Base-by-base conservation (phyloP, 805 yeast species). In the Saccharomycopsis vini region DNA sequence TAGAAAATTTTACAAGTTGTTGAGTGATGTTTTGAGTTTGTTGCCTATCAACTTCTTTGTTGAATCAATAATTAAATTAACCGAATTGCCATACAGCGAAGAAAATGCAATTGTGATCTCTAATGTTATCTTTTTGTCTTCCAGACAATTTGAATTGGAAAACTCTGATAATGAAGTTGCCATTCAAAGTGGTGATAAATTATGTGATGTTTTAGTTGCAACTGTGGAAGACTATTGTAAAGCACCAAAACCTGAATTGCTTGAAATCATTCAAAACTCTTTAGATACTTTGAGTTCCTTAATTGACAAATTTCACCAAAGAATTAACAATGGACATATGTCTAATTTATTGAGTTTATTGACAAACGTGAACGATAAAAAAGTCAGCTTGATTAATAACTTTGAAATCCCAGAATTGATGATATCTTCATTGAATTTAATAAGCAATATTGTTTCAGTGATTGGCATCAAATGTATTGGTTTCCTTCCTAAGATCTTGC, bases 381-480 rank as follows among this genome's bases (percentile, higher is more conserved):
- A 24, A 15, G 52, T 60, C 39, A 86, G 90, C 22, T 62, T 88
- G 42, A 61, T 69, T 49, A 73, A 69, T 51, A 59, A 56, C 2
- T 39, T 43, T 1, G 52, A 68, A 4, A 67, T 69, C 43, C 73
- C 79, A 10, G 94, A 83, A 52, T 62, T 85, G 5, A 67, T 79
- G 24, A 74, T 92, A 29, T 74, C 95, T 0, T 75, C 95, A 1
- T 68, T 87, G 46, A 75, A 80, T 52, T 78, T 81, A 46, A 73
- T 86, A 49, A 77, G 85, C 45, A 77, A 79, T 52, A 64, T 87
- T 44, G 73, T 86, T 43, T 75, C 79, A 42, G 73, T 78, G 20
- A 62, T 89, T 37, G 98, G 98, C 42, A 89, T 94, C 16, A 84
- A 87, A 56, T 71, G 81, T 50, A 81, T 92, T 57, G 89, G 95